These are phyloP conservation scores for Fabrea salina DNA, from an alignment of 169 alveolate species.

Conservation along the genomic window DNA sequence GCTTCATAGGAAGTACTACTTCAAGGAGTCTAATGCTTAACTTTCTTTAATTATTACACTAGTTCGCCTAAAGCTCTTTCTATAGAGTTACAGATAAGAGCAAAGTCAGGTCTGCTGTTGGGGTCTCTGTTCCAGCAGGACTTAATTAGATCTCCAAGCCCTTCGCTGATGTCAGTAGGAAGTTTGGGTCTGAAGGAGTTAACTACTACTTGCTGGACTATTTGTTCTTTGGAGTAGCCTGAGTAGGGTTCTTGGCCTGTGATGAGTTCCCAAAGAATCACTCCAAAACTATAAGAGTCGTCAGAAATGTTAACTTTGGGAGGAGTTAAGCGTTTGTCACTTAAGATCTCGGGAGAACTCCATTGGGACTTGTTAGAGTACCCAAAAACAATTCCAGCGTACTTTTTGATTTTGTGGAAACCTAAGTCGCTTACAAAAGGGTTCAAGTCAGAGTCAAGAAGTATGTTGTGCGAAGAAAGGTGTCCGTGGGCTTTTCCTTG, in stretches of 20 bases:
- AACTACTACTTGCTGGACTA: background rate
- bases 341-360: constrained; percentile 17
- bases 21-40: too few species aligned
- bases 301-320: background rate
- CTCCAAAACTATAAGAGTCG: constrained; percentile 34
- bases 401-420: constrained; percentile 1
- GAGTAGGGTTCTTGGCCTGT: constrained; percentile 31
- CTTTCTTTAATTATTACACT: too few species aligned
- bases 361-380: constrained; percentile 11
- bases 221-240: background rate
- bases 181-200: background rate
- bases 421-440: constrained; percentile 21
- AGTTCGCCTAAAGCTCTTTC: background rate
- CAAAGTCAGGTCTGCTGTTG: background rate
- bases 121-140: constrained; percentile 17
- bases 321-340: background rate
- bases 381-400: constrained; percentile 22
- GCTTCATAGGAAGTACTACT: constrained; percentile 37
- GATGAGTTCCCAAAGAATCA: constrained; percentile 40
- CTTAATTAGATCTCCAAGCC: background rate
- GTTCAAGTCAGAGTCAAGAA: background rate
- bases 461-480: constrained; percentile 23
- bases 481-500: constrained; percentile 34
- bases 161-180: too few species aligned
- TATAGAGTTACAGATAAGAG: background rate